phyloP scores from a whole-genome alignment of 768 basidiomycete genomes.

The Russula compacta region DNA sequence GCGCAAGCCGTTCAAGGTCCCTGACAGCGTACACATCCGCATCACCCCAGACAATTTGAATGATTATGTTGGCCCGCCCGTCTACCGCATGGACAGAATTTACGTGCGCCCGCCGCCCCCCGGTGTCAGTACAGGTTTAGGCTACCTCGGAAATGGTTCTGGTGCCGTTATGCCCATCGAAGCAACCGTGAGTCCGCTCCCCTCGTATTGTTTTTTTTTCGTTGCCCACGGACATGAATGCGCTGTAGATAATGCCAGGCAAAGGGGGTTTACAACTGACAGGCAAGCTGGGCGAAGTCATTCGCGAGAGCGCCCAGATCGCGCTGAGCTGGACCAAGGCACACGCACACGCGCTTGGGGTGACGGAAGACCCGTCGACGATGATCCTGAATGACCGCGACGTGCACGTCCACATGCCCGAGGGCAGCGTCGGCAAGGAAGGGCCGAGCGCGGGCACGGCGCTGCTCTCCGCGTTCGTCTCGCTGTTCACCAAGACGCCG shows the following conservation, averaged over 20 bases:
- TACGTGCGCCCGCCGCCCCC: constrained; percentile 74
- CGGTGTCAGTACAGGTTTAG: constrained; percentile 91
- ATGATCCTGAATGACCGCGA: constrained; percentile 81
- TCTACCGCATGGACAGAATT: constrained; percentile 93
- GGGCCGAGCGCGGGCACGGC: constrained; percentile 97
- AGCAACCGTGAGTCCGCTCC: constrained; percentile 57
- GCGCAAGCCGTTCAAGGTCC: constrained; percentile 74
- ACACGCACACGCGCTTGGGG: constrained; percentile 82
- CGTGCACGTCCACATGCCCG: constrained; percentile 96
- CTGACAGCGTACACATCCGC: constrained; percentile 63
- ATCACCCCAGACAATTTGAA: constrained; percentile 85
- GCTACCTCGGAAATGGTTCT: constrained; percentile 92
- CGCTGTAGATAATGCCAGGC: constrained; percentile 81
- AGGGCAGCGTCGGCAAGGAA: constrained; percentile 88
- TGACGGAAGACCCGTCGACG: constrained; percentile 61
- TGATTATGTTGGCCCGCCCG: constrained; percentile 92
- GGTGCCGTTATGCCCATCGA: constrained; percentile 98
- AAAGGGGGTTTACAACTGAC: constrained; percentile 89
- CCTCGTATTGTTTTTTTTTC: not conserved
- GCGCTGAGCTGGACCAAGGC: constrained; percentile 88
- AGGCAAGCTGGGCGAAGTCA: constrained; percentile 97
- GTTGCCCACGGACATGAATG: not conserved
- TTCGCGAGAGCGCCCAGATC: constrained; percentile 93
- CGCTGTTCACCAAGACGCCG: constrained; percentile 77
- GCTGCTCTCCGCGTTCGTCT: constrained; percentile 83